Conservation (phyloP, 176 grass and related monocot species). For the bread wheat (Triticum aestivum) region DNA sequence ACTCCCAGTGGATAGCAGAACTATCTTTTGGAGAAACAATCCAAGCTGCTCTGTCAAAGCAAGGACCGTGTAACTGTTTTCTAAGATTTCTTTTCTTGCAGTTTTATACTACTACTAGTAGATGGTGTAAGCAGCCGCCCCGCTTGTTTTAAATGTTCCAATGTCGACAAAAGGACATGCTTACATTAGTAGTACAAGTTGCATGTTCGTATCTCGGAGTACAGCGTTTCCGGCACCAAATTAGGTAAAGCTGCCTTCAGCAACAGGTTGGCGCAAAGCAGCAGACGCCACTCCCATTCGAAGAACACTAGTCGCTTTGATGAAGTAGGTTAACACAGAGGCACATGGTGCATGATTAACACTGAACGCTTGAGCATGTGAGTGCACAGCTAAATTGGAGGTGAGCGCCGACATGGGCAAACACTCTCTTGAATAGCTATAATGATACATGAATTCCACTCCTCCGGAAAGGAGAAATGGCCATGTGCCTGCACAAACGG, state of each 20-base stretch:
- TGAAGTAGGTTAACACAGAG: background rate
- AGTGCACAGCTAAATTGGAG: background rate
- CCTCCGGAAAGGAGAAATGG: background rate
- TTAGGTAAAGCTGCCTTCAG: background rate
- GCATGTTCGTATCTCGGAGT: background rate
- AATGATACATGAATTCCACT: no score
- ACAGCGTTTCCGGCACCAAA: background rate
- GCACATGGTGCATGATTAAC: background rate
- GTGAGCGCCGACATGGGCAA: no score
- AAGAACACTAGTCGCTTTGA: no score
- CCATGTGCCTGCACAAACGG: background rate
- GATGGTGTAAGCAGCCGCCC: background rate
- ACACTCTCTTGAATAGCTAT: no score
- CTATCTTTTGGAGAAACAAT: background rate
- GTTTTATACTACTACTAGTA: background rate
- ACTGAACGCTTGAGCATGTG: background rate
- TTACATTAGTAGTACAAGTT: background rate
- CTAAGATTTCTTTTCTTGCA: background rate
- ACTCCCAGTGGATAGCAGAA: background rate
- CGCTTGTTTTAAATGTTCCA: background rate
- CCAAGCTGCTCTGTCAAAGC: background rate
- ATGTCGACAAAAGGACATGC: background rate
- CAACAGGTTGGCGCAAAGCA: background rate
- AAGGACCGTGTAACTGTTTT: background rate
- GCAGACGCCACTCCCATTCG: background rate